Evolutionary conservation across 2,329 filamentous ascomycete genomes (phyloP).

Genomic region (Harringtonia lauricola): DNA sequence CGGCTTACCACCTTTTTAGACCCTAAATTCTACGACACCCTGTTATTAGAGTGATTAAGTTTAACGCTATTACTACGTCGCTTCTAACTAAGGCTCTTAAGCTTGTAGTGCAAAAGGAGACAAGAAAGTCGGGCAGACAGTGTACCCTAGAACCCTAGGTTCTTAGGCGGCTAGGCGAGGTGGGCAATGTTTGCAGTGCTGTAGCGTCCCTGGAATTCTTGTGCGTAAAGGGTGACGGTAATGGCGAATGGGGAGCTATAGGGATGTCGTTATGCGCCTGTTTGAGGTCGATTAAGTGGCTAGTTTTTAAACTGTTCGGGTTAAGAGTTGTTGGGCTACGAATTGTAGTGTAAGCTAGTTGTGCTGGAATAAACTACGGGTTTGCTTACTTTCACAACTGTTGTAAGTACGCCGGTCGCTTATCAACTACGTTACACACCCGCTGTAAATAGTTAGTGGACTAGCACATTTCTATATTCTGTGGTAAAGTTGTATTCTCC

Average conservation of each 20-base stretch:
- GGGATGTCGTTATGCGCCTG: no score
- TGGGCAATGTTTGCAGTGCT: constrained; percentile 89
- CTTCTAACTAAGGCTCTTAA: constrained; percentile 78
- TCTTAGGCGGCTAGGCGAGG: constrained; percentile 68
- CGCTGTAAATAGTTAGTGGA: no score
- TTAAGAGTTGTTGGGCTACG: no score
- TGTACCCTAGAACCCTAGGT: constrained; percentile 69
- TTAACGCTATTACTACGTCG: constrained; percentile 84
- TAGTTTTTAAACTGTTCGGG: no score
- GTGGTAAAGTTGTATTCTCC: no score
- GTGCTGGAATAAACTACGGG: no score
- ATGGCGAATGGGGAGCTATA: constrained; percentile 63
- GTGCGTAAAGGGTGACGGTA: constrained; percentile 69
- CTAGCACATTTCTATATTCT: no score
- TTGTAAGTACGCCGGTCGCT: no score
- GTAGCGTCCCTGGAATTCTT: constrained; percentile 87
- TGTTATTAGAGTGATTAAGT: constrained; percentile 71
- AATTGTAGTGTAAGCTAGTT: no score
- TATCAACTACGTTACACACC: no score
- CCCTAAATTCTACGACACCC: constrained; percentile 77
- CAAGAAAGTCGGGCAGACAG: constrained; percentile 62
- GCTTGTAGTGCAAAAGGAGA: constrained; percentile 73
- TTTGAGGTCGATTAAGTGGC: no score
- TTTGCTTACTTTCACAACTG: no score
- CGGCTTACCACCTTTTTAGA: constrained; percentile 81